Conservation (phyloP, 768 basidiomycete species). For the Podaxis sp. region DNA sequence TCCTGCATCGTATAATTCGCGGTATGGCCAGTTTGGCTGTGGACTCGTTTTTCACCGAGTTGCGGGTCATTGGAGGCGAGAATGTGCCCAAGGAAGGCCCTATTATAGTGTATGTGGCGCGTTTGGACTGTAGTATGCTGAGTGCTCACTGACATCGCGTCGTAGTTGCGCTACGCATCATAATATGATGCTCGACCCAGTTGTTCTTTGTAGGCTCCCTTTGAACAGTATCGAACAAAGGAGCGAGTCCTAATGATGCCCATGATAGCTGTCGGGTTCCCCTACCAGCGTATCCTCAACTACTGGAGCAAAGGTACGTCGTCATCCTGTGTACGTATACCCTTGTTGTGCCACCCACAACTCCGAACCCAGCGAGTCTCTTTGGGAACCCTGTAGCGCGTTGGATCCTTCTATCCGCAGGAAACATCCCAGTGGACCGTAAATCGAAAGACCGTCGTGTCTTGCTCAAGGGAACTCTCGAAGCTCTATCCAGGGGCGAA, state of each 20-base stretch:
- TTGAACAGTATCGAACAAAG: not conserved
- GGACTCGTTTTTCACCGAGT: constrained; percentile 83
- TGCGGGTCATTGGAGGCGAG: constrained; percentile 82
- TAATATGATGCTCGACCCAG: constrained; percentile 94
- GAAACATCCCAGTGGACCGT: constrained; percentile 97
- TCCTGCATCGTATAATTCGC: constrained; percentile 69
- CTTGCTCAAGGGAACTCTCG: constrained; percentile 86
- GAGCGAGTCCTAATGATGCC: not conserved
- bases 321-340: not conserved
- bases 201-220: constrained; percentile 62
- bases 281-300: constrained; percentile 76
- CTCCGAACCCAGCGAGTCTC: constrained; percentile 51
- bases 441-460: constrained; percentile 89
- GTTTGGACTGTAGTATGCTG: not conserved
- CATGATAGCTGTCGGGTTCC: constrained; percentile 69
- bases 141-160: not conserved
- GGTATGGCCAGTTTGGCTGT: constrained; percentile 69
- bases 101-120: constrained; percentile 77
- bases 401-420: constrained; percentile 78
- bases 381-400: constrained; percentile 75
- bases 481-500: constrained; percentile 72
- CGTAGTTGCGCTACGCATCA: constrained; percentile 52
- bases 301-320: constrained; percentile 88
- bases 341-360: not conserved
- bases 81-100: constrained; percentile 86